These are phyloP conservation scores for Symbiotaphrina buchneri DNA, from an alignment of 495 filamentous ascomycete species.

Conservation along the genomic window DNA sequence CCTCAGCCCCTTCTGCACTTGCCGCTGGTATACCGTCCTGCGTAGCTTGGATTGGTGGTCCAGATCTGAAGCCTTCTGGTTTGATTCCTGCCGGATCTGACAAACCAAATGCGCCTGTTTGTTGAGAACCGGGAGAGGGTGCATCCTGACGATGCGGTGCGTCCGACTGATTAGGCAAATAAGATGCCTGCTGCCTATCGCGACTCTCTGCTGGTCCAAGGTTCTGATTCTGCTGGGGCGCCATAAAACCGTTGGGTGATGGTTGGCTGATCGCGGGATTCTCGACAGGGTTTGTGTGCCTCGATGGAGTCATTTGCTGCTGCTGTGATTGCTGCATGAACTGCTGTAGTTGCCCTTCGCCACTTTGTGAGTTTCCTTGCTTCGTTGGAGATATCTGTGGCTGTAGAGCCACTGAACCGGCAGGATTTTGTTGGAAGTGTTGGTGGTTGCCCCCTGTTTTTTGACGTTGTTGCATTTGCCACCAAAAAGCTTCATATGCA, in stretches of 20 bases:
- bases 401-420: constrained; percentile 8
- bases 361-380: constrained; percentile 16
- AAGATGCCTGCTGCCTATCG: background rate
- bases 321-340: constrained; percentile 20
- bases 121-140: too few relatives aligned
- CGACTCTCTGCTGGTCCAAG: background rate
- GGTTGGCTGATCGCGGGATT: too few relatives aligned
- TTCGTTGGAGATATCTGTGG: constrained; percentile 14
- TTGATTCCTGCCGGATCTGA: background rate
- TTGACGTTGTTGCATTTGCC: constrained; percentile 32
- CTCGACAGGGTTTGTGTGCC: too few relatives aligned
- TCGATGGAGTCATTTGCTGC: constrained; percentile 8
- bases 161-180: constrained; percentile 12
- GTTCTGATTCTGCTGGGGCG: too few relatives aligned
- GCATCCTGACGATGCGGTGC: too few relatives aligned
- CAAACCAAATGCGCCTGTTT: too few relatives aligned
- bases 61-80: too few relatives aligned
- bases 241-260: too few relatives aligned
- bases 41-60: constrained; percentile 2
- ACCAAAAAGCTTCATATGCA: constrained; percentile 52
- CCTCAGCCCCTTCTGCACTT: too few relatives aligned
- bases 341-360: constrained; percentile 20
- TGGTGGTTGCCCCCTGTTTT: constrained; percentile 30
- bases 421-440: constrained; percentile 14
- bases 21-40: too few relatives aligned